A percentile compares a stretch with the other conserved stretches of the same genome.
These are phyloP conservation scores for Phytophthora quininea DNA, from an alignment of 352 stramenopile species.

Conservation along the genomic window DNA sequence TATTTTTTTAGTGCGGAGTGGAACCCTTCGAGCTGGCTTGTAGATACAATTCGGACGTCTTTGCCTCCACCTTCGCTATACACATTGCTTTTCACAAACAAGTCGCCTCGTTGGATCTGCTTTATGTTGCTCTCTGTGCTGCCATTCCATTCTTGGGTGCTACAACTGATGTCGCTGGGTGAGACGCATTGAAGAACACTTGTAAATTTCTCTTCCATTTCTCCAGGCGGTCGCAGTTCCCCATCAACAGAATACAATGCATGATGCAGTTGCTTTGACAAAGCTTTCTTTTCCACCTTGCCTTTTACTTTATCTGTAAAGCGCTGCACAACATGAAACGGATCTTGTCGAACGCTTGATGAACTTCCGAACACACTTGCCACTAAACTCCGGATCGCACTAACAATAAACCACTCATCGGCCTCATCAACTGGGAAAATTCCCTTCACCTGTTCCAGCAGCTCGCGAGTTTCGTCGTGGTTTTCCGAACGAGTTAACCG, in stretches of 20 bases:
- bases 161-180: slow-evolving; percentile 1
- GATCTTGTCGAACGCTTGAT: not conserved
- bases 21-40: slow-evolving; percentile 9
- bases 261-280: not conserved
- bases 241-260: slow-evolving; percentile 5
- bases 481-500: not conserved
- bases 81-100: slow-evolving; percentile 2
- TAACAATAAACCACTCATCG: not conserved
- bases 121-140: slow-evolving; percentile 3
- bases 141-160: not conserved
- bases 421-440: not conserved
- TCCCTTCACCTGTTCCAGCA: slow-evolving; percentile 1
- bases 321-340: slow-evolving; percentile 15
- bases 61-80: not conserved
- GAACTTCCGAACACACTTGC: not conserved
- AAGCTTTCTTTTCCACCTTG: not conserved
- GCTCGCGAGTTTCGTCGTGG: not conserved
- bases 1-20: slow-evolving; percentile 6
- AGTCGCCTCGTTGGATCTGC: slow-evolving; percentile 6
- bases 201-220: not conserved
- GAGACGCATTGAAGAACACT: not conserved
- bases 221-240: not conserved
- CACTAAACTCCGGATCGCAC: not conserved
- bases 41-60: not conserved
- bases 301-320: slow-evolving; percentile 21